Evolutionary conservation across 1,284 basidiomycete genomes (phyloP).

Genomic region (Austroboletus sp.): DNA sequence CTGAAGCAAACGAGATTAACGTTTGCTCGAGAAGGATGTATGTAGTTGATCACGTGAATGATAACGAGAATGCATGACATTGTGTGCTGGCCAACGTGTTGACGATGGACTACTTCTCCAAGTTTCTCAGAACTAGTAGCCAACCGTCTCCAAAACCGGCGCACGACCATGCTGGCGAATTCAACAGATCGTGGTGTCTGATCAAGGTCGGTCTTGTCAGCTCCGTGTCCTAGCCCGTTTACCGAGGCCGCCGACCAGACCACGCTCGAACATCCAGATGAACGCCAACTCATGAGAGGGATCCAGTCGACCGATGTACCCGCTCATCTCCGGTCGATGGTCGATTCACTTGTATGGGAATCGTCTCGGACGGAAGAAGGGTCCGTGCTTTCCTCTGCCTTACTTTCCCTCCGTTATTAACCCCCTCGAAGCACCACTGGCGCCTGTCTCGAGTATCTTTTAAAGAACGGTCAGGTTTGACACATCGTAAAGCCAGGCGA

Average conservation of each 20-base stretch:
- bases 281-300: constrained; percentile 73
- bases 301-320: constrained; percentile 81
- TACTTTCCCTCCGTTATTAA: constrained; percentile 5
- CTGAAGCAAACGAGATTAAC: constrained; percentile 23
- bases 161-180: constrained; percentile 64
- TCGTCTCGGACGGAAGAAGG: constrained; percentile 77
- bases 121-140: constrained; percentile 56
- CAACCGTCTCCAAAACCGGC: constrained; percentile 47
- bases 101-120: constrained; percentile 77
- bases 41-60: constrained; percentile 19
- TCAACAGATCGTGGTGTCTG: constrained; percentile 64
- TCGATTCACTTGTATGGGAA: constrained; percentile 83
- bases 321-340: constrained; percentile 69
- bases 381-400: constrained; percentile 42
- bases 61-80: not conserved
- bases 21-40: constrained; percentile 9
- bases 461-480: constrained; percentile 67
- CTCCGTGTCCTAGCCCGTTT: not conserved
- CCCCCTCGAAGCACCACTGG: constrained; percentile 62
- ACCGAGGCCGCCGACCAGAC: constrained; percentile 40
- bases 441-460: constrained; percentile 81
- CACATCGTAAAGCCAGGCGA: not conserved
- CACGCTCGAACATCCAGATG: constrained; percentile 72
- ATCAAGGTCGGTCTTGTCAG: constrained; percentile 50
- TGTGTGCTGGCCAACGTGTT: not conserved